Evolutionary conservation across 805 yeast species (phyloP), one percentile per base, ranked within the genome.

Genomic region (Starmerella apis): DNA sequence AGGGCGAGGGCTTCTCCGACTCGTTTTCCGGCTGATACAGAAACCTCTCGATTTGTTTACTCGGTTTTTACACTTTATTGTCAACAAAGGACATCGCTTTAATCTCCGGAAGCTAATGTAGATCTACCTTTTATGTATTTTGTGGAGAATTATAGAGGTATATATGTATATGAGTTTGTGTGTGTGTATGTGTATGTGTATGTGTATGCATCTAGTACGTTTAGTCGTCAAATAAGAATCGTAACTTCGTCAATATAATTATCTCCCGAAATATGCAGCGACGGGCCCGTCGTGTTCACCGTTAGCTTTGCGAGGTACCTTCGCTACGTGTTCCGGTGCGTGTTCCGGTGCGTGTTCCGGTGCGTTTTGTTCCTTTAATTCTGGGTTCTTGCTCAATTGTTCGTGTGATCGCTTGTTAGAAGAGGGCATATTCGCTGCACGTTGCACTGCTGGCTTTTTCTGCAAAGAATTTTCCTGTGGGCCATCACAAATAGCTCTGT

Each of bases 271-370:
- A 16, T 41, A 41, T 6, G 37, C 36, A 3, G 46, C 46, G 4
- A 42, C 37, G 28, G 35, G 37, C 24, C 44, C 44, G 24, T 41
- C 44, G 33, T 41, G 44, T 32, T 41, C 24, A n/a, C 44, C 44
- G 16, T 41, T 41, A 8, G 44, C 44, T 11, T 24, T 27, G 24
- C 33, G 33, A 23, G 2, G 27, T 16, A 2, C 18, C 23, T 22
- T 33, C 8, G 37, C 35, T 9, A 2, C 35, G 13, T 13, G 7
- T 9, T 31, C 14, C 7, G 35, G 35, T 18, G 13, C 35, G 18
- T n/a, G 35, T 14, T 2, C 8, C 37, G 37, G 6, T 14, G 37
- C 37, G n/a, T n/a, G n/a, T n/a, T n/a, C n/a, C n/a, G n/a, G n/a
- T n/a, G n/a, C n/a, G n/a, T n/a, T n/a, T n/a, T n/a, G n/a, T n/a